These are phyloP conservation scores for Rubia balearica DNA, from an alignment of 305 asterid genomes.

Conservation along the genomic window DNA sequence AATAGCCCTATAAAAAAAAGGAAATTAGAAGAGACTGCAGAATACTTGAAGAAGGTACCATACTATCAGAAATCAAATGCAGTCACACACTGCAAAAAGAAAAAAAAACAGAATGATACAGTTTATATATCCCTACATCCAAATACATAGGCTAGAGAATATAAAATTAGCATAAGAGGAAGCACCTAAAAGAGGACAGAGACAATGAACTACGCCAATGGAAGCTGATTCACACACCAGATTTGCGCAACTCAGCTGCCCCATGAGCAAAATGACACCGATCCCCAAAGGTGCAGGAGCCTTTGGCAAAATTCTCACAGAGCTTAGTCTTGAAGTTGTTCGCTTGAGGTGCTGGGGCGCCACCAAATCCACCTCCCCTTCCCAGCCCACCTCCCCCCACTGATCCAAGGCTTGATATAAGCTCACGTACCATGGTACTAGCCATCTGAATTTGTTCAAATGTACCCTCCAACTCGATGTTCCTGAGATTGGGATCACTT, in stretches of 20 bases:
- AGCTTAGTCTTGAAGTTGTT: conserved; percentile 75
- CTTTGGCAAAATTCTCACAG: conserved; percentile 71
- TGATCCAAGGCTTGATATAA: conserved; percentile 46
- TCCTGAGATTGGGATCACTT: conserved; percentile 52
- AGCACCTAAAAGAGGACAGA: neutral
- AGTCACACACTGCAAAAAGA: neutral
- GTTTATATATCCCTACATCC: conserved; percentile 4
- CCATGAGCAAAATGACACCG: conserved; percentile 95
- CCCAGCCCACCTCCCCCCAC: conserved; percentile 27
- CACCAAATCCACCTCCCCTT: conserved; percentile 29
- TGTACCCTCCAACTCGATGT: conserved; percentile 83
- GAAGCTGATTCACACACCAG: conserved; percentile 19
- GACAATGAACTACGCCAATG: neutral
- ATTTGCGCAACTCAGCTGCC: conserved; percentile 56
- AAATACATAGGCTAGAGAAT: conserved; percentile 4
- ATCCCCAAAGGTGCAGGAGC: conserved; percentile 86
- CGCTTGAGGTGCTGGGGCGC: conserved; percentile 34
- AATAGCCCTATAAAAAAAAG: too few species aligned
- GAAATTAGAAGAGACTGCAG: neutral
- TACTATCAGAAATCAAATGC: conserved; percentile 9
- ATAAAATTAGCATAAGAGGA: neutral
- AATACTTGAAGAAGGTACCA: neutral
- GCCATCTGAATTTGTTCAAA: conserved; percentile 74
- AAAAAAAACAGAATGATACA: neutral
- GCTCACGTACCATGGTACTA: conserved; percentile 65